Conservation (phyloP, 495 filamentous ascomycete genomes). For the Choiromyces venosus region DNA sequence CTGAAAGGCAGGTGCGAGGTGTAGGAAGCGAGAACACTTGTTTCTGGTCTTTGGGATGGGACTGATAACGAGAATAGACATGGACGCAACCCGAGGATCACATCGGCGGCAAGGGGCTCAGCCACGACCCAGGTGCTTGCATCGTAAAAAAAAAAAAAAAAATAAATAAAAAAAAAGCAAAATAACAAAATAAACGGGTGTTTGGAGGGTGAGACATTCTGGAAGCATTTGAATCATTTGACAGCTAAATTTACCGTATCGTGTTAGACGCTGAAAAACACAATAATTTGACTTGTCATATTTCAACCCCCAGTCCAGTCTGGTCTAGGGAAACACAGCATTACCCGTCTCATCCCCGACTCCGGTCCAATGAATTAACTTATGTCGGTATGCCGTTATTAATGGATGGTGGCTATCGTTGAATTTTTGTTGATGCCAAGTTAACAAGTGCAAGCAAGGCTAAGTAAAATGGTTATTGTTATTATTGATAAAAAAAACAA, state of each 20-base stretch:
- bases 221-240: slow-evolving; percentile 4
- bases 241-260: slow-evolving; percentile 12
- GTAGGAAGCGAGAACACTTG: neutral
- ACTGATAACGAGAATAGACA: slow-evolving; percentile 23
- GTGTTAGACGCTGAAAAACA: slow-evolving; percentile 4
- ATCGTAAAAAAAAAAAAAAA: slow-evolving; percentile 9
- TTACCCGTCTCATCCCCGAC: neutral
- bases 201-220: neutral
- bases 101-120: slow-evolving; percentile 12
- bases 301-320: slow-evolving; percentile 17
- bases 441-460: neutral
- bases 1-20: neutral
- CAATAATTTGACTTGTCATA: slow-evolving; percentile 3
- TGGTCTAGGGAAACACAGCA: slow-evolving; percentile 14
- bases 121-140: slow-evolving; percentile 13
- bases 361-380: slow-evolving; percentile 4
- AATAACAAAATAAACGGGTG: slow-evolving; percentile 22
- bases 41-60: neutral
- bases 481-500: neutral
- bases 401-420: neutral
- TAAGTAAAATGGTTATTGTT: neutral
- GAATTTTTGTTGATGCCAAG: neutral
- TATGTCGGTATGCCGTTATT: neutral
- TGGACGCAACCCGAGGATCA: slow-evolving; percentile 4
- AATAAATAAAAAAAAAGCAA: slow-evolving; percentile 3